A percentile compares a stretch with the other conserved stretches of the same genome.
Evolutionary conservation across 2,329 filamentous ascomycete genomes (phyloP).

Genomic region (Colletotrichum plurivorum): DNA sequence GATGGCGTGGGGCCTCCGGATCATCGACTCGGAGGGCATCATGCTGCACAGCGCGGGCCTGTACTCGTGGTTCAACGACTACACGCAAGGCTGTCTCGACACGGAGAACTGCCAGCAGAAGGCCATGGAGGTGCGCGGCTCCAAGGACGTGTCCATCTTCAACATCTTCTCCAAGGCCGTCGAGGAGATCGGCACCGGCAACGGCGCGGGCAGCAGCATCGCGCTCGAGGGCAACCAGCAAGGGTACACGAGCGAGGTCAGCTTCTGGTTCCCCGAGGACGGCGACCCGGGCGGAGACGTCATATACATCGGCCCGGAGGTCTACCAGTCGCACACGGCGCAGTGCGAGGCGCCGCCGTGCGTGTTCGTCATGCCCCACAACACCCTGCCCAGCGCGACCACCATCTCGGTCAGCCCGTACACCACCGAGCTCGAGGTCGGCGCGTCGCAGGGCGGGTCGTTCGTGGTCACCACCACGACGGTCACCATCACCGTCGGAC

Average conservation of each 20-base stretch:
- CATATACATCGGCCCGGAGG: slow-evolving; percentile 42
- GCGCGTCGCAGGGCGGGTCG: slow-evolving; percentile 4
- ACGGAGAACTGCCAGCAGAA: slow-evolving; percentile 62
- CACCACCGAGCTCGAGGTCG: slow-evolving; percentile 43
- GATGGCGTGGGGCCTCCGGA: slow-evolving; percentile 65
- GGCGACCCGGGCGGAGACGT: slow-evolving; percentile 42
- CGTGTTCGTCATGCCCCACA: slow-evolving; percentile 45
- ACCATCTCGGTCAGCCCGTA: slow-evolving; percentile 41
- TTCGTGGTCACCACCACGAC: slow-evolving; percentile 35
- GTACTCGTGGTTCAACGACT: slow-evolving; percentile 74
- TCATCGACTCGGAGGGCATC: slow-evolving; percentile 63
- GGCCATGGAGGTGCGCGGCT: slow-evolving; percentile 41
- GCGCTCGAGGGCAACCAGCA: slow-evolving; percentile 41
- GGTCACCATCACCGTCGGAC: slow-evolving; percentile 16
- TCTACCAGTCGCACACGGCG: slow-evolving; percentile 34
- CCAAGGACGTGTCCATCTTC: slow-evolving; percentile 40
- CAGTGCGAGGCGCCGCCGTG: slow-evolving; percentile 39
- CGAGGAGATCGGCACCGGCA: slow-evolving; percentile 37
- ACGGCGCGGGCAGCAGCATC: slow-evolving; percentile 33
- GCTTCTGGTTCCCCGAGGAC: slow-evolving; percentile 45
- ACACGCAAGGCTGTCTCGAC: slow-evolving; percentile 62
- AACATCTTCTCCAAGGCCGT: slow-evolving; percentile 42
- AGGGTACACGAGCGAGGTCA: slow-evolving; percentile 45
- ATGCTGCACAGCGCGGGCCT: slow-evolving; percentile 67
- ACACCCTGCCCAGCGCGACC: slow-evolving; percentile 25